Evolutionary conservation across 306 rosid species (phyloP), one percentile per base, ranked within the genome.

Genomic region (Purshia tridentata): DNA sequence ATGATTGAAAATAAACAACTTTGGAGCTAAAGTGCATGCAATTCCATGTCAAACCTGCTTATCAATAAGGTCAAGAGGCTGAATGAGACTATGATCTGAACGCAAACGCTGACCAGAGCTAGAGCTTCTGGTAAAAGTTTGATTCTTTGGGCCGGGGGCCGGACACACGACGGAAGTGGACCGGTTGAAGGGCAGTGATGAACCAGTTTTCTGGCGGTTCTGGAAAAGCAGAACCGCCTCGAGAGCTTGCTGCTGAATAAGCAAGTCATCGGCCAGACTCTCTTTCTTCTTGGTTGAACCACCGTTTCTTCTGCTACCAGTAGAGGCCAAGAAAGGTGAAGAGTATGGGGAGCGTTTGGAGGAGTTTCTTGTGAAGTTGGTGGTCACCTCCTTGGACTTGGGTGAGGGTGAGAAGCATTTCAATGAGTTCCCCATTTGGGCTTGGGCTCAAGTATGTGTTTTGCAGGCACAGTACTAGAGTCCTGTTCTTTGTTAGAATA

Each of bases 81-180:
- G 82, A 73, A 78, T n/a, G 39, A 65, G 44, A 22, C 45, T 46
- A 12, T 29, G 35, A 29, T 73, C 83, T 2, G 71, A 68, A 14
- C 53, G 65, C 12, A 19, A 60, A 46, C 75, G 78, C 8, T 50
- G 75, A 47, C 83, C 29, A 23, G 78, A 41, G 45, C 79, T 79
- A 12, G 79, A 67, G 66, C 83, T 79, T 46, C 51, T 79, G 0
- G 52, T 14, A 4, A 73, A 55, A 8, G 37, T 49, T 51, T 59
- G 79, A 40, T 42, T 73, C 50, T 44, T 59, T 4, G 68, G 48
- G 14, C 47, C 66, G 8, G 59, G 71, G 6, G 75, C 20, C 0
- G 78, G 78, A 55, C 18, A 71, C 8, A 73, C 82, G 3, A 79
- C 83, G 9, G 83, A 79, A 42, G 83, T 39, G 7, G 83, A 79